Percentiles rank a stretch among this genome's conserved stretches.
Evolutionary conservation across 2,329 filamentous ascomycete species (phyloP).

Genomic region (Blastomyces silverae): DNA sequence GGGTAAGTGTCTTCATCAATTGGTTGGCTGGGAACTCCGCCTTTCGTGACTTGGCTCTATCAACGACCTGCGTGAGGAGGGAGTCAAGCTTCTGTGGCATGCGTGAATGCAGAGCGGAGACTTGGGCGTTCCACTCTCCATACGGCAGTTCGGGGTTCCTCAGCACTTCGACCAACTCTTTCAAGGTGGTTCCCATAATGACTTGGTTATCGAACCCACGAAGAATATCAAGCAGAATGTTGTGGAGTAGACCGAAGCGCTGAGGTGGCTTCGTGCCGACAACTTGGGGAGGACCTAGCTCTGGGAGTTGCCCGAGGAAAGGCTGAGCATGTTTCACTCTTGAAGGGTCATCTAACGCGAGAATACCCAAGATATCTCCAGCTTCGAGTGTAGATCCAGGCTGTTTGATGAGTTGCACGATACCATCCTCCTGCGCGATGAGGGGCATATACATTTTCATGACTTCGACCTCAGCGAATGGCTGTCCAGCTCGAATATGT

Average conservation of each 20-base stretch:
- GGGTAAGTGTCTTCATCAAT: conserved; percentile 71
- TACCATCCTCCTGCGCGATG: conserved; percentile 86
- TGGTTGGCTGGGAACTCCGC: conserved; percentile 89
- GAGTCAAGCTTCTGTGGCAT: conserved; percentile 92
- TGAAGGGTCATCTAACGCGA: conserved; percentile 88
- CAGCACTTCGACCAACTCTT: conserved; percentile 83
- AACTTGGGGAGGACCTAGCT: conserved; percentile 77
- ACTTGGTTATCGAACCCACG: conserved; percentile 95
- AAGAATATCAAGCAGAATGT: conserved; percentile 79
- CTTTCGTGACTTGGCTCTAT: conserved; percentile 69
- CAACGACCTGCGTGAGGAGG: conserved; percentile 75
- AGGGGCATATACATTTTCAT: conserved; percentile 99
- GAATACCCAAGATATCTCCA: conserved; percentile 95
- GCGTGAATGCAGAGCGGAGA: conserved; percentile 90
- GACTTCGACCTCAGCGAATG: conserved; percentile 96
- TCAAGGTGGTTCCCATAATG: conserved; percentile 81
- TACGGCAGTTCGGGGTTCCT: conserved; percentile 86
- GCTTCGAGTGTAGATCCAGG: conserved; percentile 95
- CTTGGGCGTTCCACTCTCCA: conserved; percentile 92
- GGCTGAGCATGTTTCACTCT: conserved; percentile 95
- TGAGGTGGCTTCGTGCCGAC: conserved; percentile 89
- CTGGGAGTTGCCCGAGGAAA: conserved; percentile 83
- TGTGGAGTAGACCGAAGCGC: conserved; percentile 69
- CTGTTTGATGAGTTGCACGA: conserved; percentile 98
- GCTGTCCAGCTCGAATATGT: conserved; percentile 84